phyloP scores from a whole-genome alignment of 345 rosid genomes.

The Hevea brasiliensis region DNA sequence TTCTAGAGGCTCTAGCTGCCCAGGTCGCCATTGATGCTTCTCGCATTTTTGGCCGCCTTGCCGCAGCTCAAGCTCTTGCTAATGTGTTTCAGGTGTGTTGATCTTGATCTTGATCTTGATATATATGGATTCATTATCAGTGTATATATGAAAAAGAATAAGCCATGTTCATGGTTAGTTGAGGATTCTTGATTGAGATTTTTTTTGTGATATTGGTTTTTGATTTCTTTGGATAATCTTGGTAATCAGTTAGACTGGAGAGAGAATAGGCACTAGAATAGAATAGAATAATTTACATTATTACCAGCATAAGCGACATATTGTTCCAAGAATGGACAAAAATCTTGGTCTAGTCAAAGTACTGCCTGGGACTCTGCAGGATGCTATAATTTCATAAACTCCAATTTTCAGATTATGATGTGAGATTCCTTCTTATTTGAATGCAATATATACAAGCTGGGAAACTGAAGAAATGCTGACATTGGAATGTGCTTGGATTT shows the following conservation, averaged over 20 bases:
- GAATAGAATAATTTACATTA: no score
- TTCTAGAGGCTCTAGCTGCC: slow-evolving; percentile 76
- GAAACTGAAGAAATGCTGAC: slow-evolving; percentile 20
- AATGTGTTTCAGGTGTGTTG: slow-evolving; percentile 68
- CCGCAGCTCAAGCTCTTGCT: slow-evolving; percentile 71
- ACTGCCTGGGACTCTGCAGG: slow-evolving; percentile 13
- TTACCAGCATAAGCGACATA: no score
- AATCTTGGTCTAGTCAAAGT: slow-evolving; percentile 43
- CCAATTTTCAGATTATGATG: neutral
- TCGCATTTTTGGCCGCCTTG: slow-evolving; percentile 53
- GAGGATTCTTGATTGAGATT: no score
- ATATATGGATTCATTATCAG: no score
- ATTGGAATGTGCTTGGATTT: slow-evolving; percentile 8
- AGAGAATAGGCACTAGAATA: no score
- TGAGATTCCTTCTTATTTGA: neutral
- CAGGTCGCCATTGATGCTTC: slow-evolving; percentile 70
- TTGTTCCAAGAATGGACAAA: slow-evolving; percentile 34
- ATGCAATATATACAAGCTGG: neutral
- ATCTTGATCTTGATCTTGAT: neutral
- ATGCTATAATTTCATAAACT: neutral
- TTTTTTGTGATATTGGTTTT: no score
- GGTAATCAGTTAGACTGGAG: no score
- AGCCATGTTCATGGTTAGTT: no score
- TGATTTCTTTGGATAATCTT: no score
- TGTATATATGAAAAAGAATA: no score